These are phyloP conservation scores for Aeminium ludgeri DNA, from an alignment of 495 filamentous ascomycete genomes.

Conservation along the genomic window DNA sequence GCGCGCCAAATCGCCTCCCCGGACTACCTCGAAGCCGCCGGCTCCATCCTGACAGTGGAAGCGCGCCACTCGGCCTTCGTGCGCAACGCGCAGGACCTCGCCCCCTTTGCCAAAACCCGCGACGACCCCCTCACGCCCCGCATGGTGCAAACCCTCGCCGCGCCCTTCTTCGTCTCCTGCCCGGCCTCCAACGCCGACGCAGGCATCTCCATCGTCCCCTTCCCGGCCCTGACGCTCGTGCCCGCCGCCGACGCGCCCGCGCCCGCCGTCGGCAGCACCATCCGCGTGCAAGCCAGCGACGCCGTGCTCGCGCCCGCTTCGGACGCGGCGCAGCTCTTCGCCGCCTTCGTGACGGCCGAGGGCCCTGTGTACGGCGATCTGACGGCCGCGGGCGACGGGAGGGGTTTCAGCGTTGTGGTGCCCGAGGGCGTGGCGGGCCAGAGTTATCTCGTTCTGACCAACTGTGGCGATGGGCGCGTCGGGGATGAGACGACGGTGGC, in stretches of 20 bases:
- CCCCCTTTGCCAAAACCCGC: conserved; percentile 39
- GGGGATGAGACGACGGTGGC: conserved; percentile 32
- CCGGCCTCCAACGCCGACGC: conserved; percentile 37
- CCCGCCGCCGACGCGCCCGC: conserved; percentile 7
- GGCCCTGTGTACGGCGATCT: conserved; percentile 22
- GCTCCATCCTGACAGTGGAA: conserved; percentile 45
- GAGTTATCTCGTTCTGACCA: conserved; percentile 32
- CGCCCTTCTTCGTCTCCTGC: conserved; percentile 41
- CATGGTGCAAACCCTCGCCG: conserved; percentile 44
- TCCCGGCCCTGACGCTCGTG: conserved; percentile 15
- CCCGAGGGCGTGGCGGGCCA: conserved; percentile 30
- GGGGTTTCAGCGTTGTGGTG: conserved; percentile 19
- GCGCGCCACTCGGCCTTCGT: conserved; percentile 43
- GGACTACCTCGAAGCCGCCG: conserved; percentile 40
- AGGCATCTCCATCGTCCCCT: conserved; percentile 40
- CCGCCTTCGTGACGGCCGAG: conserved; percentile 27
- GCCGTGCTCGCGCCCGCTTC: conserved; percentile 5
- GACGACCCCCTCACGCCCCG: conserved; percentile 40
- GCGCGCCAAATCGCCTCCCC: conserved; percentile 38
- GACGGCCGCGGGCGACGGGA: conserved; percentile 9
- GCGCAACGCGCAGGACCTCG: conserved; percentile 31
- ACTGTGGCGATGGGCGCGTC: conserved; percentile 19
- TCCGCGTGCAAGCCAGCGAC: conserved; percentile 13
- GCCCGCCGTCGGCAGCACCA: conserved; percentile 5
- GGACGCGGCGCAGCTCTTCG: conserved; percentile 15